These are phyloP conservation scores for Chenopodium formosanum DNA, from an alignment of 148 eudicot genomes.

Conservation along the genomic window DNA sequence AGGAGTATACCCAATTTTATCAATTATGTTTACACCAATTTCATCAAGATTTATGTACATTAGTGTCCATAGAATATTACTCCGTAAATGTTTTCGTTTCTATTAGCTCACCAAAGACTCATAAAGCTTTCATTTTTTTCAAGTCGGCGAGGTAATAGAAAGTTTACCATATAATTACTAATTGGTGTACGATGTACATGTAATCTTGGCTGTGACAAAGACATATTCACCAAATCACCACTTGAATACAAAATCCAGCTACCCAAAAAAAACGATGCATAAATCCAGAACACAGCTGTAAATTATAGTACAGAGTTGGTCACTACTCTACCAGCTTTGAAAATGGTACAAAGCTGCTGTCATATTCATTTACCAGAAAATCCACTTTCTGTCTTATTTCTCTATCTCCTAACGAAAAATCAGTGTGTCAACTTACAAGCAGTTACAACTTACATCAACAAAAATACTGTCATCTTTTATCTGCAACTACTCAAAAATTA, in stretches of 20 bases:
- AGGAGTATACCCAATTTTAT: too few relatives aligned
- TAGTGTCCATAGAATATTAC: too few relatives aligned
- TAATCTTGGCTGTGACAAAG: background rate
- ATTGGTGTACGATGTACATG: background rate
- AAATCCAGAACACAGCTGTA: background rate
- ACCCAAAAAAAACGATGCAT: background rate
- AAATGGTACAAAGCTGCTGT: background rate
- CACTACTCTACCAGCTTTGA: background rate
- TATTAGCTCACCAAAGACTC: too few relatives aligned
- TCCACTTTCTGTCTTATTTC: background rate
- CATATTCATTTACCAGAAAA: background rate
- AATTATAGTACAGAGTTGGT: constrained; percentile 1
- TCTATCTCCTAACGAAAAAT: background rate
- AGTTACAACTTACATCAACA: background rate
- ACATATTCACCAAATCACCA: background rate
- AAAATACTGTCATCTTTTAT: too few relatives aligned
- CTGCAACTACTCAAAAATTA: too few relatives aligned
- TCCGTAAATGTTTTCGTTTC: too few relatives aligned
- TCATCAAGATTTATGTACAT: too few relatives aligned
- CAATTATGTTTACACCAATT: too few relatives aligned
- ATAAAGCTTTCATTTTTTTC: too few relatives aligned
- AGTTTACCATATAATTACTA: too few relatives aligned
- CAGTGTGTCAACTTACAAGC: background rate
- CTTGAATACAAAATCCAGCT: background rate
- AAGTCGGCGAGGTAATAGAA: too few relatives aligned